Evolutionary conservation across 371 early-diverging fungal species (phyloP).

Genomic region (Pancytospora epiphaga): DNA sequence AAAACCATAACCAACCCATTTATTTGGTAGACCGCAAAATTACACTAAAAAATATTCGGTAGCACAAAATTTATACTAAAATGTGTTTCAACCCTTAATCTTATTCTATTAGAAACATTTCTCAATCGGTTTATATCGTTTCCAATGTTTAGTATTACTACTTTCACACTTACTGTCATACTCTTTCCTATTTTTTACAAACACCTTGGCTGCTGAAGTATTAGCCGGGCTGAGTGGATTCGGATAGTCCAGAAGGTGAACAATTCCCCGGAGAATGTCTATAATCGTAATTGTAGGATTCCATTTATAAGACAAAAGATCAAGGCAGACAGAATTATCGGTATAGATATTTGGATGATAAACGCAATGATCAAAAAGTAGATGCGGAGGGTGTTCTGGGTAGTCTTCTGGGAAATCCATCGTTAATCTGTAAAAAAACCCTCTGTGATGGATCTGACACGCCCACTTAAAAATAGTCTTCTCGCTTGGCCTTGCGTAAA

Average conservation of each 20-base stretch:
- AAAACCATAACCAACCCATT: no score
- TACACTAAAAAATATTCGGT: no score
- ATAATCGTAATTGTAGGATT: constrained; percentile 53
- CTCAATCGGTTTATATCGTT: background rate
- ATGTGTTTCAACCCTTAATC: no score
- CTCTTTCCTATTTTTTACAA: constrained; percentile 21
- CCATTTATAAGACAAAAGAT: constrained; percentile 57
- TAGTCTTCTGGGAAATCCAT: constrained; percentile 52
- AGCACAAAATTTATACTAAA: no score
- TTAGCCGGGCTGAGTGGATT: constrained; percentile 60
- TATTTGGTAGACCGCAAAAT: no score
- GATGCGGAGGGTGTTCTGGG: constrained; percentile 54
- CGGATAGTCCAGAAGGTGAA: constrained; percentile 55
- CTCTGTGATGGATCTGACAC: constrained; percentile 42
- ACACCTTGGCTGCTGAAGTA: constrained; percentile 43
- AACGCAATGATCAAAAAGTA: constrained; percentile 45
- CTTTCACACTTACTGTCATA: constrained; percentile 43
- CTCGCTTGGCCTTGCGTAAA: constrained; percentile 42
- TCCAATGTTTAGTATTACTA: constrained; percentile 35
- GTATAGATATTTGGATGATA: constrained; percentile 60
- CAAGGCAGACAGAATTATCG: constrained; percentile 56
- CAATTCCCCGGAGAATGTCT: constrained; percentile 51
- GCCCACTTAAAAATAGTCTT: constrained; percentile 47
- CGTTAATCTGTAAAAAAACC: constrained; percentile 17
- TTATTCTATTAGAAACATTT: no score